Base-by-base conservation (phyloP, 768 basidiomycete species). In the Termitomyces sp. region DNA sequence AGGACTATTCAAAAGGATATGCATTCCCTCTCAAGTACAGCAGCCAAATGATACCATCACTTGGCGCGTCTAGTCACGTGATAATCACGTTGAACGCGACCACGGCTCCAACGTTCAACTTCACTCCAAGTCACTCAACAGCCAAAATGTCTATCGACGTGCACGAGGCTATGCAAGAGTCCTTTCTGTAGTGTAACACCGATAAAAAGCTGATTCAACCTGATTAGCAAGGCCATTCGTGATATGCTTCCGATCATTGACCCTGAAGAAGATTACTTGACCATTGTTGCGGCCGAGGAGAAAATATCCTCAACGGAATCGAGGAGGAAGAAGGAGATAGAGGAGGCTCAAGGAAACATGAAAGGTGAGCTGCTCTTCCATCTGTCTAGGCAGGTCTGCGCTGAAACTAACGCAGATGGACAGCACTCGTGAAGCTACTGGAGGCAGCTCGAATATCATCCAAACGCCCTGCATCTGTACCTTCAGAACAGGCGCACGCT, bases 211-310 rank as follows among this genome's bases (percentile, higher is more conserved):
- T 57, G 55, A 58, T 30, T 33, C 50, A 12, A 16, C 18, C 8
- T 28, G 16, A 26, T 50, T 61, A 91, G 89, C 51, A 85, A 86
- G 63, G 81, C 86, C 18, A 84, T 91, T 49, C 79, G 78, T 62
- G 85, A 85, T 60, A 88, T 91, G 82, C 74, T 82, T 35, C 79
- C 82, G 4, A 85, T 91, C 58, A 88, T 93, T 56, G 85, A 89
- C 66, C 88, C 89, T 12, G 86, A 88, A 46, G 88, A 91, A 55
- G 91, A 93, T 70, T 91, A 85, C 68, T 73, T 87, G 58, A 86
- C 87, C 13, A 89, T 93, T 51, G 83, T 85, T 16, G 83, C 81
- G 7, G 85, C 89, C 8, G 88, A 92, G 64, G 85, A 91, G 59
- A 84, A 80, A 63, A 85, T 90, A 68, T 80, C 80, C 14, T 64